Percentiles rank a stretch among this genome's conserved stretches.
phyloP scores from a whole-genome alignment of 768 basidiomycete species.

The Tricholoma saponaceum region DNA sequence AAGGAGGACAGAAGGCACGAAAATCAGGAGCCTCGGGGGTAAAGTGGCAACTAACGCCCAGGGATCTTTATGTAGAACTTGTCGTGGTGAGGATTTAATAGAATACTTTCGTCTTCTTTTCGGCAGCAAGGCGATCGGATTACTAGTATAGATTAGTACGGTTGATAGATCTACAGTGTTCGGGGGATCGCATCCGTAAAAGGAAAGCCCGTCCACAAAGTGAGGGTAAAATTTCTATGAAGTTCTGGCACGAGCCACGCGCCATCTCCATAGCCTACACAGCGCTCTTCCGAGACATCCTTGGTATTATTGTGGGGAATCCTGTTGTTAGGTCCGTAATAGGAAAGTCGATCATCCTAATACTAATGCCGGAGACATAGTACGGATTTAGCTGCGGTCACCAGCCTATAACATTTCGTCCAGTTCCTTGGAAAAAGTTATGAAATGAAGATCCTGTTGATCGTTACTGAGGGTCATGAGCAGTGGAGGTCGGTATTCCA shows the following conservation, averaged over 20 bases:
- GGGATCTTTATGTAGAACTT: neutral
- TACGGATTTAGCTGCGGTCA: no score
- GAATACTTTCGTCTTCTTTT: neutral
- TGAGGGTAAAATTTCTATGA: no score
- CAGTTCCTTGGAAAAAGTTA: neutral
- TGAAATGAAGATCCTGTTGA: neutral
- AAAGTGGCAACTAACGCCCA: neutral
- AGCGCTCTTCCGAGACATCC: no score
- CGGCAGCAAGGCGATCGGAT: neutral
- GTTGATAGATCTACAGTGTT: neutral
- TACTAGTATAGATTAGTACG: neutral
- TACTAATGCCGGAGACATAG: no score
- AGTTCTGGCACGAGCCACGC: no score
- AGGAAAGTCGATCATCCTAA: no score
- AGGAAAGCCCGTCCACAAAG: no score
- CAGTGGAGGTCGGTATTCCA: neutral
- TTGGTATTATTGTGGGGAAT: no score
- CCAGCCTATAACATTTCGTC: no score
- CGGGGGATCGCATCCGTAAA: neutral
- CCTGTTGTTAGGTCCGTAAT: no score
- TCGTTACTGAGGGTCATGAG: neutral
- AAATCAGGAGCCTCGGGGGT: neutral
- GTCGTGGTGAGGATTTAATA: neutral
- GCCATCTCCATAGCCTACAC: no score
- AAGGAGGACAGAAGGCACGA: neutral